Percentiles rank a stretch among this genome's conserved stretches.
These are phyloP conservation scores for Lentithecium fluviatile DNA, from an alignment of 495 filamentous ascomycete genomes.

Conservation along the genomic window DNA sequence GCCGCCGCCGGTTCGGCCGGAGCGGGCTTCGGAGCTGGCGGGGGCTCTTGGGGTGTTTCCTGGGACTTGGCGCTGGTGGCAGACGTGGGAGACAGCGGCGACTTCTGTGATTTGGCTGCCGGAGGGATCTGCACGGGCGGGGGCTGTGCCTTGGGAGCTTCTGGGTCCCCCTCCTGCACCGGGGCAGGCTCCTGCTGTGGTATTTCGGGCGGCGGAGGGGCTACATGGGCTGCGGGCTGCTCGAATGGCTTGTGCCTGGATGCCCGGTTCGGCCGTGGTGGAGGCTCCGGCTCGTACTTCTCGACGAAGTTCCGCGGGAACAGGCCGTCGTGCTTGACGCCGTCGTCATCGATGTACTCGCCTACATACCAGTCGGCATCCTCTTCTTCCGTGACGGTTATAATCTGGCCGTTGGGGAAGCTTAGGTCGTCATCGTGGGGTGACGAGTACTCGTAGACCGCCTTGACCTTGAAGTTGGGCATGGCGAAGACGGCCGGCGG, in stretches of 20 bases:
- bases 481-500: slow-evolving; percentile 13
- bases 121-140: slow-evolving; percentile 32
- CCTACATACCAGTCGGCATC: slow-evolving; percentile 95
- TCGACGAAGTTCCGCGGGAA: slow-evolving; percentile 98
- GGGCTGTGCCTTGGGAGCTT: slow-evolving; percentile 40
- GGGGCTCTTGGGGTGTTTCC: slow-evolving; percentile 32
- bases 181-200: slow-evolving; percentile 40
- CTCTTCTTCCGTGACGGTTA: slow-evolving; percentile 89
- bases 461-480: slow-evolving; percentile 89
- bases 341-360: slow-evolving; percentile 75
- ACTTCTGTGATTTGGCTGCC: slow-evolving; percentile 14
- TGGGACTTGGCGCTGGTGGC: slow-evolving; percentile 14
- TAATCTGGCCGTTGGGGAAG: slow-evolving; percentile 80
- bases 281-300: slow-evolving; percentile 84
- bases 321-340: slow-evolving; percentile 77
- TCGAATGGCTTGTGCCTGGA: slow-evolving; percentile 71
- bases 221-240: slow-evolving; percentile 40
- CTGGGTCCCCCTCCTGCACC: slow-evolving; percentile 42
- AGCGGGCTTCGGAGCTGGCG: slow-evolving; percentile 52
- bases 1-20: slow-evolving; percentile 35
- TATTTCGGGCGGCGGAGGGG: slow-evolving; percentile 27
- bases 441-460: slow-evolving; percentile 89
- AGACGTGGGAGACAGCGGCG: slow-evolving; percentile 25
- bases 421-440: slow-evolving; percentile 90
- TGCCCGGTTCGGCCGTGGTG: slow-evolving; percentile 74